Base-by-base conservation (phyloP, 805 yeast species). In the Zygoascus flipseniorum region DNA sequence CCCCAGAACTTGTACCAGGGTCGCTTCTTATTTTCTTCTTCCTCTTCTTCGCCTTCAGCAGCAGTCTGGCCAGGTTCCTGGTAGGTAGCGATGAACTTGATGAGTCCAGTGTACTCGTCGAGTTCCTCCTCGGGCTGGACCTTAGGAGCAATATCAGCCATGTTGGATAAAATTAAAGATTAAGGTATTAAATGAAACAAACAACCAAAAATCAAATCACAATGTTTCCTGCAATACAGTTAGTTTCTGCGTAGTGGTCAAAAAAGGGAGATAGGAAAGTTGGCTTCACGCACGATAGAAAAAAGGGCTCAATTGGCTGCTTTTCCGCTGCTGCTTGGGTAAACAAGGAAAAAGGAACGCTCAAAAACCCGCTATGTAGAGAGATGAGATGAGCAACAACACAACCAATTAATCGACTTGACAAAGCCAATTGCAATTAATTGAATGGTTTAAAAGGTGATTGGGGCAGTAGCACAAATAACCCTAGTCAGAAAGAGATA, bases 1-100 rank as follows among this genome's bases (percentile, higher is more conserved):
- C 43, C 75, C 81, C 47, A 76, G 82, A 52, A 70, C 79, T 58
- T 67, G 47, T 37, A 56, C 78, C 78, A 87, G 89, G 72, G 86
- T 72, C 69, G 82, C 92, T 64, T 79, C 72, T 76, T 28, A 11
- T 75, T 81, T 50, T 78, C 83, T 56, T 78, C 84, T 47, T 80
- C 86, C 18, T 76, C 85, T 18, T 76, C 82, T 16, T 71, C 79
- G 20, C 69, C 81, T 44, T 63, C 78, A 53, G 67, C 66, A 19
- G 74, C 82, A 54, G 72, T 76, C 58, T 77, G 81, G 51, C 59
- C 60, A 42, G 52, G 58, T 45, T 67, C 71, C 31, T 66, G 65
- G 64, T 66, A 65, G 46, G 69, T 62, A 52, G 69, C 65, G 54
- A 67, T 67, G 60, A 52, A 67, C 58, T 66, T 64, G 53, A 66